Percentiles rank a stretch among this genome's conserved stretches.
Conservation (phyloP, 179 eudicot species). For the Camellia oleifera region DNA sequence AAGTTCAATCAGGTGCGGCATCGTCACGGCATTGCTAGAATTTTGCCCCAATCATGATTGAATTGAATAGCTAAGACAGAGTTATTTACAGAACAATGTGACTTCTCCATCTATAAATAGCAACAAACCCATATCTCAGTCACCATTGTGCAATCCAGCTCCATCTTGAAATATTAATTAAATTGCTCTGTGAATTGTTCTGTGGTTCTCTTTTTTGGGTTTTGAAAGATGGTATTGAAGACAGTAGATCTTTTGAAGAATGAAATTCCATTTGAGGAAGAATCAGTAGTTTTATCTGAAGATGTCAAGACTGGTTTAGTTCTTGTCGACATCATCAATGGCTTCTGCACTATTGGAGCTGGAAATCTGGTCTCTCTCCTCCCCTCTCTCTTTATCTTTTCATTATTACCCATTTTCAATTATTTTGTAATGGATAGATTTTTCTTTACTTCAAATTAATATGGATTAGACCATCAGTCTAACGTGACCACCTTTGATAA, state of each 20-base stretch:
- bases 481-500: too few relatives aligned
- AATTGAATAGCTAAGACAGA: neutral
- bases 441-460: too few relatives aligned
- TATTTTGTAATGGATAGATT: too few relatives aligned
- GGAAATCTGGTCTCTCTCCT: slow-evolving; percentile 56
- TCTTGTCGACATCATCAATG: slow-evolving; percentile 88
- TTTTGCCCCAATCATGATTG: too few relatives aligned
- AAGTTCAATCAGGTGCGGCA: too few relatives aligned
- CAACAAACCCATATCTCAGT: neutral
- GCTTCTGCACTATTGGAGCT: slow-evolving; percentile 82
- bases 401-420: neutral
- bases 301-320: slow-evolving; percentile 53
- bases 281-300: slow-evolving; percentile 40
- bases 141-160: neutral
- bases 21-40: too few relatives aligned
- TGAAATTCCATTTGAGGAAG: slow-evolving; percentile 71
- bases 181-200: neutral
- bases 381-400: neutral
- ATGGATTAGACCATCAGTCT: too few relatives aligned
- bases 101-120: neutral
- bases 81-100: neutral
- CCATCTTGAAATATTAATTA: neutral
- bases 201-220: neutral
- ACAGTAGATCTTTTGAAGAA: slow-evolving; percentile 51
- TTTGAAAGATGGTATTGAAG: slow-evolving; percentile 41